Conservation (phyloP, 2,329 filamentous ascomycete species). For the Harringtonia lauricola region DNA sequence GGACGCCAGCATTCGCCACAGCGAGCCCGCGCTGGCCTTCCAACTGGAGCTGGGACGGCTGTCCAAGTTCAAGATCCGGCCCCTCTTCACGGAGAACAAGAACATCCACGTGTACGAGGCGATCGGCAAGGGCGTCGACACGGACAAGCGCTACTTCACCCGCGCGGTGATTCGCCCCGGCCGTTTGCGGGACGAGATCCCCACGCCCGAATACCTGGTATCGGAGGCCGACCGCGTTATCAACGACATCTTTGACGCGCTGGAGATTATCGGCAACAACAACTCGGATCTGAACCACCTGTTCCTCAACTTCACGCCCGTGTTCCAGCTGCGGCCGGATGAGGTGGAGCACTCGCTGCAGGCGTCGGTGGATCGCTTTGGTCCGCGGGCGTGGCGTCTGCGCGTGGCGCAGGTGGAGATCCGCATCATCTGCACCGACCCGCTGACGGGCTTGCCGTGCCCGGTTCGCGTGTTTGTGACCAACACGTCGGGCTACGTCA, state of each 20-base stretch:
- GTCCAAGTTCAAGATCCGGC: slow-evolving; percentile 95
- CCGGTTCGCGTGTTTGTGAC: slow-evolving; percentile 93
- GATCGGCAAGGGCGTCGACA: slow-evolving; percentile 85
- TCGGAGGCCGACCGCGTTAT: slow-evolving; percentile 94
- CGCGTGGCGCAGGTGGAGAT: slow-evolving; percentile 97
- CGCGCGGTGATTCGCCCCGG: slow-evolving; percentile 91
- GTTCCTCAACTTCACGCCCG: slow-evolving; percentile 98
- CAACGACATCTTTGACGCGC: slow-evolving; percentile 93
- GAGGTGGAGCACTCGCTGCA: slow-evolving; percentile 90
- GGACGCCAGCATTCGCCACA: slow-evolving; percentile 93
- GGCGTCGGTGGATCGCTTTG: slow-evolving; percentile 94
- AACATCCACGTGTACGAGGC: slow-evolving; percentile 99
- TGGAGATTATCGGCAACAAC: slow-evolving; percentile 98
- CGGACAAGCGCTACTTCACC: slow-evolving; percentile 97
- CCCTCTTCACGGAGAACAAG: slow-evolving; percentile 97
- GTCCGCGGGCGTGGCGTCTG: slow-evolving; percentile 87
- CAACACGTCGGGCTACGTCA: slow-evolving; percentile 96
- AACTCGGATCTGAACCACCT: slow-evolving; percentile 99
- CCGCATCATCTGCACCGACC: slow-evolving; percentile 94
- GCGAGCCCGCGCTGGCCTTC: slow-evolving; percentile 92
- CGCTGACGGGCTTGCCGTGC: slow-evolving; percentile 70
- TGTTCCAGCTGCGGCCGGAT: slow-evolving; percentile 81
- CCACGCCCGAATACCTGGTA: slow-evolving; percentile 96
- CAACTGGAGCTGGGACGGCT: slow-evolving; percentile 92
- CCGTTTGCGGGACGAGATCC: slow-evolving; percentile 90